Evolutionary conservation across 208 protist genomes (phyloP).

Genomic region (Leishmania lainsoni): DNA sequence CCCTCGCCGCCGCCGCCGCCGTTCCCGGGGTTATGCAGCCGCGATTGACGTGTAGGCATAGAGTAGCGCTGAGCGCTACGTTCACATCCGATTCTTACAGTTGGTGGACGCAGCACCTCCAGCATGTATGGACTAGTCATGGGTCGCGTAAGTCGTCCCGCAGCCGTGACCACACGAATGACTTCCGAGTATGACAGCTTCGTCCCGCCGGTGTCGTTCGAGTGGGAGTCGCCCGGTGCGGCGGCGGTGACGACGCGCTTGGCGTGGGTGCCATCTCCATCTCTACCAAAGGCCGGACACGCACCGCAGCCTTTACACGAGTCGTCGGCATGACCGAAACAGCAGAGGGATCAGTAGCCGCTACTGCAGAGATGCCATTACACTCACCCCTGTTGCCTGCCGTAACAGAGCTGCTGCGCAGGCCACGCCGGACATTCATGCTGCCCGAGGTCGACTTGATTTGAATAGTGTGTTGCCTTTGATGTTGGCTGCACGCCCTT

Average conservation of each 20-base stretch:
- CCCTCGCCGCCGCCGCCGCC: not conserved
- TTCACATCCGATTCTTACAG: not conserved
- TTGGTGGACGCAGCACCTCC: constrained; percentile 21
- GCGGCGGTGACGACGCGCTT: not conserved
- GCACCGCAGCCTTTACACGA: constrained; percentile 24
- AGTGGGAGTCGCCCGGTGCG: not conserved
- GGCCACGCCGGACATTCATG: not conserved
- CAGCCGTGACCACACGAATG: constrained; percentile 30
- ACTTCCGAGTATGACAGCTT: constrained; percentile 3
- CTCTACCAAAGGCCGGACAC: constrained; percentile 26
- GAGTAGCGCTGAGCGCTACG: not conserved
- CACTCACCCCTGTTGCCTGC: not conserved
- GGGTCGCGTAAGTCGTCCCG: constrained; percentile 16
- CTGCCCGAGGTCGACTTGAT: not conserved
- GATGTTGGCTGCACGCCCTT: not conserved
- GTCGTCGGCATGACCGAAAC: not conserved
- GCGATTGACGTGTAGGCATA: not conserved
- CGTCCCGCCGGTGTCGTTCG: not conserved
- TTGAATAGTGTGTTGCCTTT: not conserved
- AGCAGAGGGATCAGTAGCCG: not conserved
- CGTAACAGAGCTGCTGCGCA: not conserved
- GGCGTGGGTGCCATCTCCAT: constrained; percentile 2
- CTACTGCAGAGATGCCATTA: not conserved
- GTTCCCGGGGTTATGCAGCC: not conserved
- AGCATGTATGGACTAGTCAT: constrained; percentile 24